These are phyloP conservation scores for Trichosporon faecale DNA, from an alignment of 1,284 basidiomycete species.

Conservation along the genomic window DNA sequence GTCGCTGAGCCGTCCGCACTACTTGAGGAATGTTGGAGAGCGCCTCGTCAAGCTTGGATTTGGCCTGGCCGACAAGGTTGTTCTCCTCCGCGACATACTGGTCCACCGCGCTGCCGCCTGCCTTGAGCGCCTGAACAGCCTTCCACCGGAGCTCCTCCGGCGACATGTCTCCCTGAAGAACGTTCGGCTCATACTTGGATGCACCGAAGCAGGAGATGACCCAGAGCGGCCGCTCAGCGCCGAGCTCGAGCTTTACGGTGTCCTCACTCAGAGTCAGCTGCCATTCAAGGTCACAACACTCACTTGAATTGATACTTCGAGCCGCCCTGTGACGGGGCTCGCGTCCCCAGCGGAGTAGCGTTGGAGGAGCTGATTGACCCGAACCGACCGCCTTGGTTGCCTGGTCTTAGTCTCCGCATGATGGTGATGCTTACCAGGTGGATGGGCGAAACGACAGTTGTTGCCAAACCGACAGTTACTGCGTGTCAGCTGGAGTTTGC, in stretches of 20 bases:
- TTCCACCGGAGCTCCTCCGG: slow-evolving; percentile 75
- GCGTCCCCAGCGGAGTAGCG: slow-evolving; percentile 25
- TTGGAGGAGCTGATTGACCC: slow-evolving; percentile 18
- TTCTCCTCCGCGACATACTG: slow-evolving; percentile 41
- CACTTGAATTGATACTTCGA: slow-evolving; percentile 43
- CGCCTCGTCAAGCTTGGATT: slow-evolving; percentile 33
- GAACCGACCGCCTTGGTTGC: slow-evolving; percentile 16
- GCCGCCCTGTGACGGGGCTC: slow-evolving; percentile 11
- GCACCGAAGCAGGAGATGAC: slow-evolving; percentile 72
- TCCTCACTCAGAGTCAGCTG: slow-evolving; percentile 32
- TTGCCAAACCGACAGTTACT: slow-evolving; percentile 43
- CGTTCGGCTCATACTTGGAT: slow-evolving; percentile 68
- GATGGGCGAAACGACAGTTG: slow-evolving; percentile 41
- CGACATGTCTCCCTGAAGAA: slow-evolving; percentile 70
- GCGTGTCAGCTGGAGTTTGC: neutral
- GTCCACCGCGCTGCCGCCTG: slow-evolving; percentile 10
- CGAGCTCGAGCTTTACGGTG: slow-evolving; percentile 38
- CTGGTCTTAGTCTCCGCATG: slow-evolving; percentile 4
- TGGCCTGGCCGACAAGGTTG: slow-evolving; percentile 27
- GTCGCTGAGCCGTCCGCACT: slow-evolving; percentile 32
- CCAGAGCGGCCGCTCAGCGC: slow-evolving; percentile 62
- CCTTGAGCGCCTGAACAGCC: slow-evolving; percentile 58
- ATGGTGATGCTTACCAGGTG: slow-evolving; percentile 23
- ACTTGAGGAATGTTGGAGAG: slow-evolving; percentile 30
- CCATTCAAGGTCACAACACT: neutral